These are phyloP conservation scores for Chiua virens DNA, from an alignment of 768 basidiomycete genomes.

Conservation along the genomic window DNA sequence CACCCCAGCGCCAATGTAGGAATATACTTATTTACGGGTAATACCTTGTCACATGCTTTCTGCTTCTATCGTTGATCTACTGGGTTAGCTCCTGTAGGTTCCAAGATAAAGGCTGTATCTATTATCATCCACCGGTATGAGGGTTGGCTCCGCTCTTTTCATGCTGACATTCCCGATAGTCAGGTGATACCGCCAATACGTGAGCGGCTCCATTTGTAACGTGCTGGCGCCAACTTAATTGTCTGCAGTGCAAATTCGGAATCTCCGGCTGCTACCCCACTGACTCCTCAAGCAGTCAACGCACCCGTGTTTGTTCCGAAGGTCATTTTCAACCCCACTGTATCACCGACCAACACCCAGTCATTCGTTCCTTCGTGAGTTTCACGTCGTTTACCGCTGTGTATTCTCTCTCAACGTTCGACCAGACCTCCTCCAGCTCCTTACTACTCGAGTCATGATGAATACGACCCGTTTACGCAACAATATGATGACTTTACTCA, in stretches of 20 bases:
- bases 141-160: not conserved
- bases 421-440: slow-evolving; percentile 29
- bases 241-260: slow-evolving; percentile 39
- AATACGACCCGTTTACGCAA: slow-evolving; percentile 38
- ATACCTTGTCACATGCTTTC: slow-evolving; percentile 1
- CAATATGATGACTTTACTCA: slow-evolving; percentile 5
- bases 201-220: slow-evolving; percentile 15
- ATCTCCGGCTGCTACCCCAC: slow-evolving; percentile 41
- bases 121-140: slow-evolving; percentile 73
- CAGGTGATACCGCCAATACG: slow-evolving; percentile 23
- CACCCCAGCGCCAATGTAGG: slow-evolving; percentile 78
- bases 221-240: slow-evolving; percentile 4
- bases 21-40: slow-evolving; percentile 93
- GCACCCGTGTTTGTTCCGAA: slow-evolving; percentile 87
- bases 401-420: slow-evolving; percentile 8
- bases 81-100: slow-evolving; percentile 71
- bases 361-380: slow-evolving; percentile 32
- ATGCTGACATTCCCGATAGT: slow-evolving; percentile 20
- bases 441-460: slow-evolving; percentile 33
- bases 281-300: slow-evolving; percentile 70
- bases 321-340: slow-evolving; percentile 45
- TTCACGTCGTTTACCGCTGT: not conserved
- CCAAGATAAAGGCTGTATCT: slow-evolving; percentile 83
- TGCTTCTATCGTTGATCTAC: not conserved
- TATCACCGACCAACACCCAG: slow-evolving; percentile 22